Evolutionary conservation across 2,329 filamentous ascomycete genomes (phyloP).

Genomic region (Penicillium griseofulvum): DNA sequence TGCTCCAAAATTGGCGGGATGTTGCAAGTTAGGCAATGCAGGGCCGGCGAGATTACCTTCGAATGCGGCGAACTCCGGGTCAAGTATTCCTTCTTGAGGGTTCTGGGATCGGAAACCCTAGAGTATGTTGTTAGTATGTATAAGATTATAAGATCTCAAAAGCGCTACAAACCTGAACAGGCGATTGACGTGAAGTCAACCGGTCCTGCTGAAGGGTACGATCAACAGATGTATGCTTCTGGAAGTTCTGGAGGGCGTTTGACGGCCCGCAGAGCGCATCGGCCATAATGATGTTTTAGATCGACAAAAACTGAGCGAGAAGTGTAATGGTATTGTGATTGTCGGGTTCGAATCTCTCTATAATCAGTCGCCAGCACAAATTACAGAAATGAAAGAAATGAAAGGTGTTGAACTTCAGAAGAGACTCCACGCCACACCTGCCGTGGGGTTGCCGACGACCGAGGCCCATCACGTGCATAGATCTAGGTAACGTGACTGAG

Average conservation of each 20-base stretch:
- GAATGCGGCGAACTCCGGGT: conserved; percentile 69
- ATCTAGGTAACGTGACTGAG: conserved; percentile 13
- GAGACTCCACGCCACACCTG: conserved; percentile 1
- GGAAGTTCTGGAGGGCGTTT: conserved; percentile 70
- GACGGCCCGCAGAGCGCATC: conserved; percentile 72
- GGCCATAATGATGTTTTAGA: conserved; percentile 51
- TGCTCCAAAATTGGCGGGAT: conserved; percentile 30
- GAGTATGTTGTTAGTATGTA: conserved; percentile 12
- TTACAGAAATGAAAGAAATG: neutral
- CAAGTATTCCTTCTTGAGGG: conserved; percentile 54
- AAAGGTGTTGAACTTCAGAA: neutral
- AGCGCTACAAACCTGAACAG: conserved; percentile 46
- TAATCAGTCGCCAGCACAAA: neutral
- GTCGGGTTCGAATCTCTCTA: too few species aligned
- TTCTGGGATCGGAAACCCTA: conserved; percentile 64
- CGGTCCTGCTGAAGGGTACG: conserved; percentile 72
- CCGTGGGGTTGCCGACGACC: conserved; percentile 20
- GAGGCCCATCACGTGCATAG: conserved; percentile 20
- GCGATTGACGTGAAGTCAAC: conserved; percentile 53
- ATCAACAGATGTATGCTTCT: conserved; percentile 67
- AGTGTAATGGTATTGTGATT: neutral
- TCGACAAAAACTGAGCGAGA: neutral
- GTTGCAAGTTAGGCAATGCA: conserved; percentile 39
- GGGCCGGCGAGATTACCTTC: conserved; percentile 45
- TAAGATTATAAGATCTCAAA: neutral